phyloP scores from a whole-genome alignment of 768 basidiomycete genomes.

The Pulveroboletus frians region DNA sequence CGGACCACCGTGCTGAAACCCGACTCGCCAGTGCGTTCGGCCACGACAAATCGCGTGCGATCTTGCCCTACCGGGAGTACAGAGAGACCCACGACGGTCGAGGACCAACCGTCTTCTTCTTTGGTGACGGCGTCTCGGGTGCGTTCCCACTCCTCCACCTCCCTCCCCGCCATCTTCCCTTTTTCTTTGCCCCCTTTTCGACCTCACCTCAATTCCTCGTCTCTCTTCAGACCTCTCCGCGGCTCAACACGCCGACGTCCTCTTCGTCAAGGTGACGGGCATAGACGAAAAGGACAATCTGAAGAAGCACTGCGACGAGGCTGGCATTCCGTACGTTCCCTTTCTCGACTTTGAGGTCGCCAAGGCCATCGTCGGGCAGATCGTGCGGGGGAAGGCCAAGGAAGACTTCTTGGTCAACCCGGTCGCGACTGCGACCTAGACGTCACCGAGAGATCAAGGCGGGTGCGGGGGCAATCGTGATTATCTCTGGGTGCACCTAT shows the following conservation, averaged over 20 bases:
- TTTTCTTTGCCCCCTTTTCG: background rate
- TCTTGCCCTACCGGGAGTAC: conserved; percentile 74
- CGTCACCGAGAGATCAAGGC: background rate
- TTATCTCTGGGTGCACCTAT: background rate
- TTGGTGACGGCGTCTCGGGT: conserved; percentile 97
- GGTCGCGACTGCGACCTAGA: background rate
- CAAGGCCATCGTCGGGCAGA: conserved; percentile 51
- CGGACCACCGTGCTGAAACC: background rate
- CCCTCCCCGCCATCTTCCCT: background rate
- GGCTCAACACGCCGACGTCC: conserved; percentile 83
- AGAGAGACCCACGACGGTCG: conserved; percentile 14
- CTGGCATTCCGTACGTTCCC: conserved; percentile 73
- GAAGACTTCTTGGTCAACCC: conserved; percentile 20
- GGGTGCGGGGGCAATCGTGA: background rate
- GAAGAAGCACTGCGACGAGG: conserved; percentile 70
- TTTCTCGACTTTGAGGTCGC: conserved; percentile 71
- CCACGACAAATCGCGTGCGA: conserved; percentile 95
- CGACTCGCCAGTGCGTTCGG: conserved; percentile 56
- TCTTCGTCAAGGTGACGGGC: conserved; percentile 86
- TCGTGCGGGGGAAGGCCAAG: conserved; percentile 58
- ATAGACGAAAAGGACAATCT: conserved; percentile 79
- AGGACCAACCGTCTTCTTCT: conserved; percentile 84
- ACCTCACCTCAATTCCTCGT: background rate
- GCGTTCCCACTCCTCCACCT: conserved; percentile 17
- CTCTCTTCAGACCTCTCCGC: conserved; percentile 74